These are phyloP conservation scores for Trichocladium uniseriatum DNA, from an alignment of 495 filamentous ascomycete species.

Conservation along the genomic window DNA sequence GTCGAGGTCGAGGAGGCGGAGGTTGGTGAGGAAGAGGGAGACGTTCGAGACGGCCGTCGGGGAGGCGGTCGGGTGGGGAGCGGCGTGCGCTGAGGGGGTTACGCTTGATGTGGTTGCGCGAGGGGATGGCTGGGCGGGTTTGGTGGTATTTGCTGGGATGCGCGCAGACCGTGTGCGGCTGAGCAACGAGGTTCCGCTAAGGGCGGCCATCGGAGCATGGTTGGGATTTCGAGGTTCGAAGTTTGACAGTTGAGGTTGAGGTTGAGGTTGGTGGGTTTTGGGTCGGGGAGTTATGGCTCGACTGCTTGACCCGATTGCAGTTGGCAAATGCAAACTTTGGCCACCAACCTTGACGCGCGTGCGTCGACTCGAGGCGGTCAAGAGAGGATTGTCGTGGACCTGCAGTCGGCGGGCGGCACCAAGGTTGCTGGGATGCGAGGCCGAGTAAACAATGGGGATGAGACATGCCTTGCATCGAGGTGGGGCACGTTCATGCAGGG, in stretches of 20 bases:
- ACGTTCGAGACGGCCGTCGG: conserved; percentile 19
- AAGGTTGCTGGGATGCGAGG: not conserved
- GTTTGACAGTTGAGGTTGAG: too few relatives aligned
- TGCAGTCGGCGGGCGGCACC: not conserved
- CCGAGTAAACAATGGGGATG: too few relatives aligned
- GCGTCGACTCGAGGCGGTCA: not conserved
- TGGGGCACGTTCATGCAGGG: too few relatives aligned
- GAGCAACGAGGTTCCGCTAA: conserved; percentile 15
- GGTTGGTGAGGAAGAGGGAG: conserved; percentile 67
- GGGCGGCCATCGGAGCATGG: conserved; percentile 25
- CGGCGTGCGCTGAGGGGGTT: not conserved
- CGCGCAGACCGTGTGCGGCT: conserved; percentile 19
- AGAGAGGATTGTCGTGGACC: not conserved
- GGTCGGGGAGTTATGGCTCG: too few relatives aligned
- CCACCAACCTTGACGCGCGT: too few relatives aligned
- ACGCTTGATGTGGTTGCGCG: conserved; percentile 6
- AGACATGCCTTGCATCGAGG: too few relatives aligned
- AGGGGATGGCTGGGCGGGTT: conserved; percentile 7
- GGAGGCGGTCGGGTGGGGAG: conserved; percentile 4
- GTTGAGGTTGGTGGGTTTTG: too few relatives aligned
- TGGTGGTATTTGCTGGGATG: conserved; percentile 16
- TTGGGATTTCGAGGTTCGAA: not conserved
- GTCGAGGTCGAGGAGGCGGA: conserved; percentile 72
- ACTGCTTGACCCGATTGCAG: too few relatives aligned
- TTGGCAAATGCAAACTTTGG: too few relatives aligned